A percentile compares a stretch with the other conserved stretches of the same genome.
Evolutionary conservation across 2,329 filamentous ascomycete genomes (phyloP).

Genomic region (Hymenoscyphus fraxineus): DNA sequence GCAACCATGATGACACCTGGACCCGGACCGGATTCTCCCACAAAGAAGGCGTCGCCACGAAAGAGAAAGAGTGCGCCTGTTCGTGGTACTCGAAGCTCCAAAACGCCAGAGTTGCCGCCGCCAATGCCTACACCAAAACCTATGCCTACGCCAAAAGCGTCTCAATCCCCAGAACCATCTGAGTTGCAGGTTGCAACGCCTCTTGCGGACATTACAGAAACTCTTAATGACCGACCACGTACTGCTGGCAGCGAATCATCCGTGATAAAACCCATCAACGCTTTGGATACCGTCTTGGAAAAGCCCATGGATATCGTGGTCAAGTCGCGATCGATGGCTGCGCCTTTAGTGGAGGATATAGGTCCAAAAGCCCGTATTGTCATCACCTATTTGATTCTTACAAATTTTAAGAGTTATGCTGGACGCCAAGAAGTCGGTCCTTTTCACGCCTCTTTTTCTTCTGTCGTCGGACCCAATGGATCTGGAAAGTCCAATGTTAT

Average conservation of each 20-base stretch:
- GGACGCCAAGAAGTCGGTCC: slow-evolving; percentile 92
- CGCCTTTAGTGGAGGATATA: slow-evolving; percentile 67
- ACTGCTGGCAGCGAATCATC: slow-evolving; percentile 47
- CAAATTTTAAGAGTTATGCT: slow-evolving; percentile 98
- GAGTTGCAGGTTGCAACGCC: slow-evolving; percentile 51
- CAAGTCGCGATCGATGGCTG: slow-evolving; percentile 71
- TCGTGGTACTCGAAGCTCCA: slow-evolving; percentile 29
- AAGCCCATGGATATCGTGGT: slow-evolving; percentile 92
- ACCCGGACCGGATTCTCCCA: slow-evolving; percentile 50
- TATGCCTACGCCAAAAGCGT: slow-evolving; percentile 40
- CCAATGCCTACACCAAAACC: slow-evolving; percentile 41
- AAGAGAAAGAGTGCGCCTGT: slow-evolving; percentile 62
- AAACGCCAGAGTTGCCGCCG: slow-evolving; percentile 33
- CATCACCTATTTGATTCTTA: slow-evolving; percentile 86
- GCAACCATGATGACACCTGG: slow-evolving; percentile 36
- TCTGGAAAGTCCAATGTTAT: slow-evolving; percentile 99
- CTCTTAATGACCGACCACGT: slow-evolving; percentile 58
- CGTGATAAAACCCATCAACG: slow-evolving; percentile 65
- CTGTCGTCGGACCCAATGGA: slow-evolving; percentile 94
- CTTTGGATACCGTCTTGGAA: slow-evolving; percentile 75
- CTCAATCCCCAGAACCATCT: slow-evolving; percentile 54
- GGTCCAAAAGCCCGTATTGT: slow-evolving; percentile 83
- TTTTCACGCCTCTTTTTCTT: slow-evolving; percentile 95
- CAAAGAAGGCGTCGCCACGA: slow-evolving; percentile 54
- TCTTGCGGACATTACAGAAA: slow-evolving; percentile 69